Base-by-base conservation (phyloP, 2,329 filamentous ascomycete species). In the Ophiobolus disseminans region DNA sequence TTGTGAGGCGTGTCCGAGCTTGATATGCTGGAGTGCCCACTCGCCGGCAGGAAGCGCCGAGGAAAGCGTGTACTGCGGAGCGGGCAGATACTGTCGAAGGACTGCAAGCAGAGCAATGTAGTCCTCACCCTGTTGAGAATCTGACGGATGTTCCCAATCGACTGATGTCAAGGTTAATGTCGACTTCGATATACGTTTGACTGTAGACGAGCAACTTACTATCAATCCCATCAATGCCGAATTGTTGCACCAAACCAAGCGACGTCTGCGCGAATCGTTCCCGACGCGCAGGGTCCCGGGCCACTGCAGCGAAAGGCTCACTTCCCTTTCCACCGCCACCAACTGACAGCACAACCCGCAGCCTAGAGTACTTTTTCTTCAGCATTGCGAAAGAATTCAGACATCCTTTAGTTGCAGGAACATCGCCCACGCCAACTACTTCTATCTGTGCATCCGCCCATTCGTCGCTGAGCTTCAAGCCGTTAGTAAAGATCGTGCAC, bases 271-370 rank as follows among this genome's bases (percentile, higher is more conserved):
- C 88, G 77, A 94, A 92, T 59, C 82, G 87, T 62, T 90, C 84
- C 47, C 88, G 79, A 3, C 81, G 73, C 9, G 81, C 68, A 20
- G 82, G 78, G 66, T 80, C 83, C 32, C 80, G 78, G 17, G 89
- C 88, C 36, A 91, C 86, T 16, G 77, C 69, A 5, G 88, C 83
- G 61, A 90, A 93, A 40, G 84, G 80, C 54, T 86, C 81, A 53
- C 83, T 84, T 4, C 87, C 87, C 56, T 77, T 76, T 19, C 81
- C 83, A 8, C 90, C 90, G 5, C 90, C 90, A 14, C 90, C 90
- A 50, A 94, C 81, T 2, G 90, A 93, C 20, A 94, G 75, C 11
- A 93, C 80, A n/a, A 91, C 82, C 60, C 87, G 86, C 44, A 94
- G 78, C 65, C 88, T 83, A 23, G 81, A 82, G 65, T 91, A 85